Conservation (phyloP, 768 basidiomycete genomes). For the Tremella yokohamensis region DNA sequence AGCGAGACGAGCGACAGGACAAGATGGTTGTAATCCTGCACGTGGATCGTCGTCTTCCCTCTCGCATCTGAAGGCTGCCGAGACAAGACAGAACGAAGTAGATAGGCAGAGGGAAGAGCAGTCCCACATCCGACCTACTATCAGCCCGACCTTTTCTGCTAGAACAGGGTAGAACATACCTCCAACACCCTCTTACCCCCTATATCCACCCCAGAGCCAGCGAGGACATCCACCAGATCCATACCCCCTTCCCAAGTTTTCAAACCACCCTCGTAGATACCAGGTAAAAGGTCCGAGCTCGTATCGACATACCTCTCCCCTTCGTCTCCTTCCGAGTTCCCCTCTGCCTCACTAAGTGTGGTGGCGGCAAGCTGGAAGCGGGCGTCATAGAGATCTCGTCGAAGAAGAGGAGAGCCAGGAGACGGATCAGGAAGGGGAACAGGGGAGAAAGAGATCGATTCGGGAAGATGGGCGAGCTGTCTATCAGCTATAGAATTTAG, state of each 20-base stretch:
- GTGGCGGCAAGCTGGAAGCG: conserved; percentile 71
- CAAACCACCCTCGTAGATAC: conserved; percentile 90
- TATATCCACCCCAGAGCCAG: conserved; percentile 27
- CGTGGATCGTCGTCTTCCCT: conserved; percentile 60
- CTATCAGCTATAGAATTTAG: no score
- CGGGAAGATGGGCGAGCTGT: conserved; percentile 68
- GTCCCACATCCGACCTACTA: conserved; percentile 88
- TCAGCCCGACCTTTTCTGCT: background rate
- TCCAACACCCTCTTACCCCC: conserved; percentile 66
- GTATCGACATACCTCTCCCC: conserved; percentile 66
- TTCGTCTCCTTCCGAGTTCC: conserved; percentile 10
- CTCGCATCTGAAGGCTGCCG: background rate
- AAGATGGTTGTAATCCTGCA: conserved; percentile 88
- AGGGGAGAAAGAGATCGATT: conserved; percentile 75
- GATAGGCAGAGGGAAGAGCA: conserved; percentile 71
- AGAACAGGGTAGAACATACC: conserved; percentile 55
- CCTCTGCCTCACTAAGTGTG: conserved; percentile 4
- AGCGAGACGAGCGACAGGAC: conserved; percentile 65
- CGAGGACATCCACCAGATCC: conserved; percentile 68
- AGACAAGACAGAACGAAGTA: conserved; percentile 60
- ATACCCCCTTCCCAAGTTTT: conserved; percentile 98
- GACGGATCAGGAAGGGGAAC: conserved; percentile 56
- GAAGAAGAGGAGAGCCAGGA: conserved; percentile 55
- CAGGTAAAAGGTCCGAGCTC: conserved; percentile 83
- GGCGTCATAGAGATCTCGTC: conserved; percentile 90